phyloP scores from a whole-genome alignment of 2,329 filamentous ascomycete species.

The Aspergillus melleus region DNA sequence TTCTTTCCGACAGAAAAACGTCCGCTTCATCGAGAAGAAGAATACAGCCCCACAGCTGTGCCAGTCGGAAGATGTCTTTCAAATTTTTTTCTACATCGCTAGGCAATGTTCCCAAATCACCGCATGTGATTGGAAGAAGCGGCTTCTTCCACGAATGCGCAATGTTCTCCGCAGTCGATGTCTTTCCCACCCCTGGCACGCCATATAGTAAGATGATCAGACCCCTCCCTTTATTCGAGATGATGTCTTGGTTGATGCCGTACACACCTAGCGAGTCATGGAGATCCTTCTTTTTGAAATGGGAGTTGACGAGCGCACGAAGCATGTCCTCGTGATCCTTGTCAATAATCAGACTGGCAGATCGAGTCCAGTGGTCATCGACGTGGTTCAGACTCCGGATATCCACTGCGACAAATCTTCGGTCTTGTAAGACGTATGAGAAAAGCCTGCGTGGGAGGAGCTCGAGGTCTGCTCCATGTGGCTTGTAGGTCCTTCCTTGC shows the following conservation, averaged over 20 bases:
- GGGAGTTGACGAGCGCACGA: too few species aligned
- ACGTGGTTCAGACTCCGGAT: too few species aligned
- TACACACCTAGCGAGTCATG: too few species aligned
- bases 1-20: neutral
- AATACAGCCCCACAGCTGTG: neutral
- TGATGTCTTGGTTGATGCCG: neutral
- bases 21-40: conserved; percentile 2
- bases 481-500: too few species aligned
- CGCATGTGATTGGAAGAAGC: neutral
- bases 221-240: neutral
- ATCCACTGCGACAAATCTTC: too few species aligned
- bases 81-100: neutral
- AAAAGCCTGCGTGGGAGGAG: too few species aligned
- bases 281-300: neutral
- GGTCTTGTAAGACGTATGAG: too few species aligned
- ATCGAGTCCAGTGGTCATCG: too few species aligned
- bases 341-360: too few species aligned
- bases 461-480: too few species aligned
- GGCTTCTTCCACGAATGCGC: neutral
- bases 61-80: neutral
- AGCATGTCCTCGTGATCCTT: too few species aligned
- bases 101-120: neutral
- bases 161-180: neutral
- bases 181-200: conserved; percentile 1
- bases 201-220: conserved; percentile 1